Evolutionary conservation across 345 rosid species (phyloP).

Genomic region (Erucastrum elatum): DNA sequence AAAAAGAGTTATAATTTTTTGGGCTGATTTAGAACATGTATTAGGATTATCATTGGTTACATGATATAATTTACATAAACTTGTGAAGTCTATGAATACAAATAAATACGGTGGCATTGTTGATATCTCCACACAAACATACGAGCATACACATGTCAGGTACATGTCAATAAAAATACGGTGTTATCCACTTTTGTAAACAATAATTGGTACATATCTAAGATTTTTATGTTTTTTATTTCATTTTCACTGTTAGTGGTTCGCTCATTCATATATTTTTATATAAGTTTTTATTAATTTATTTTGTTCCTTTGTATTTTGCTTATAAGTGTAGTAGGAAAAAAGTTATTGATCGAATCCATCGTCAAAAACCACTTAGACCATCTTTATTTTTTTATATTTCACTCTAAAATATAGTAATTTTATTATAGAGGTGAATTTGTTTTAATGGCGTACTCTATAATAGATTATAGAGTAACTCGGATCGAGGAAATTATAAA

Average conservation of each 20-base stretch:
- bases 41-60: slow-evolving; percentile 1
- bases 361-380: not conserved
- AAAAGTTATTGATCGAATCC: not conserved
- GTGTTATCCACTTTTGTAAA: slow-evolving; percentile 18
- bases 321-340: not conserved
- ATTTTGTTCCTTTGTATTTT: not conserved
- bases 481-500: too few relatives aligned
- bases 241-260: not conserved
- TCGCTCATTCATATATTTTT: not conserved
- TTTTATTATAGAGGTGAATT: too few relatives aligned
- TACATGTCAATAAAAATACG: slow-evolving; percentile 17
- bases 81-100: not conserved
- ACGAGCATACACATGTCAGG: slow-evolving; percentile 9
- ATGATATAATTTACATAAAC: not conserved
- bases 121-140: slow-evolving; percentile 15
- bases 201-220: not conserved
- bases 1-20: not conserved
- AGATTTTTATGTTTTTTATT: not conserved
- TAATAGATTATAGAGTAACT: too few relatives aligned
- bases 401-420: too few relatives aligned
- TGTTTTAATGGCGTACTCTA: too few relatives aligned
- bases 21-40: not conserved
- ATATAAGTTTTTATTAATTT: not conserved
- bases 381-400: too few relatives aligned
- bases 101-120: slow-evolving; percentile 7